These are phyloP conservation scores for Carex pumila DNA, from an alignment of 176 grass and related monocot species.

Conservation along the genomic window DNA sequence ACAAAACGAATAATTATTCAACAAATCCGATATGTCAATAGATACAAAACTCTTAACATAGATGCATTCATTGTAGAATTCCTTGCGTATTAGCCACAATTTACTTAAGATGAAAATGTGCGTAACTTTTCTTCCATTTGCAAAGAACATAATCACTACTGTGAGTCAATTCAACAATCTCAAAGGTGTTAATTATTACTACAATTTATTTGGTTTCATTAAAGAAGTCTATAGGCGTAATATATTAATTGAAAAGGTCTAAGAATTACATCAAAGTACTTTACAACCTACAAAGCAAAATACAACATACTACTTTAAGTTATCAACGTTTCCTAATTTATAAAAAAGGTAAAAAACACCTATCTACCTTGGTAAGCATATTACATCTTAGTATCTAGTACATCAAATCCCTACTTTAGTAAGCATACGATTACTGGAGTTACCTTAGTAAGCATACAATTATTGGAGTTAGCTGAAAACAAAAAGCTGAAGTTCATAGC, in stretches of 20 bases:
- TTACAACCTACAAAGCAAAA: conserved; percentile 27
- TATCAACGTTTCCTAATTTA: too few relatives aligned
- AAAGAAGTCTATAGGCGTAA: not conserved
- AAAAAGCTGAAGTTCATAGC: too few relatives aligned
- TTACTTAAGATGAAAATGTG: not conserved
- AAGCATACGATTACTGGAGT: too few relatives aligned
- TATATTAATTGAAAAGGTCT: too few relatives aligned
- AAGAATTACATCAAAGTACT: not conserved
- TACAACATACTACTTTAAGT: too few relatives aligned
- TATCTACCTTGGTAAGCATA: too few relatives aligned
- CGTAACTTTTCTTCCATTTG: not conserved
- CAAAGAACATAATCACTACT: not conserved
- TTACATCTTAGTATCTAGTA: too few relatives aligned
- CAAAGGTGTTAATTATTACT: not conserved
- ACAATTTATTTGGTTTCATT: not conserved
- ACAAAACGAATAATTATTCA: too few relatives aligned
- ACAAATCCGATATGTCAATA: conserved; percentile 34
- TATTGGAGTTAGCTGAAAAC: too few relatives aligned
- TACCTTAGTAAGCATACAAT: too few relatives aligned
- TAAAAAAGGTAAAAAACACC: too few relatives aligned
- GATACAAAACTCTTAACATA: not conserved
- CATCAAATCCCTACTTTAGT: too few relatives aligned
- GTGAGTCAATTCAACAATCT: not conserved
- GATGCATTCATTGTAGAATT: not conserved
- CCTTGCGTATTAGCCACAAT: not conserved